Conservation (phyloP, 1,284 basidiomycete species). For the Pseudomicrostroma phylloplanum region DNA sequence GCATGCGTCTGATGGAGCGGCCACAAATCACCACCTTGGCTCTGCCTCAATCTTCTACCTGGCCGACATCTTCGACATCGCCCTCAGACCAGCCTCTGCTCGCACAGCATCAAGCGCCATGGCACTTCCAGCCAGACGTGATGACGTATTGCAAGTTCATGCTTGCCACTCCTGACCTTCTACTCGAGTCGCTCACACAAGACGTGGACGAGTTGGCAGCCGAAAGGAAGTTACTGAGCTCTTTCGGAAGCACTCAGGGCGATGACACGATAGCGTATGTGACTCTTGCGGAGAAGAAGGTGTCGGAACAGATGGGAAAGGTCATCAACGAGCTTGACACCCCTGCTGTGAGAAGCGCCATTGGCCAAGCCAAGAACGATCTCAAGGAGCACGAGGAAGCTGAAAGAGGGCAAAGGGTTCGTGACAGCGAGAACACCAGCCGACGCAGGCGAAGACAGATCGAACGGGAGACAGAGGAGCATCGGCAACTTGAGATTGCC, state of each 20-base stretch:
- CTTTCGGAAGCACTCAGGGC: slow-evolving; percentile 60
- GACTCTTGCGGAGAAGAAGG: slow-evolving; percentile 59
- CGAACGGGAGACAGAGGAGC: slow-evolving; percentile 25
- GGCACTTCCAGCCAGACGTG: slow-evolving; percentile 91
- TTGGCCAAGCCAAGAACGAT: slow-evolving; percentile 55
- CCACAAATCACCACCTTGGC: slow-evolving; percentile 94
- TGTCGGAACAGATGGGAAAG: slow-evolving; percentile 40
- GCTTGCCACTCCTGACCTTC: slow-evolving; percentile 76
- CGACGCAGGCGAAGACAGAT: slow-evolving; percentile 28
- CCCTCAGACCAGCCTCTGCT: slow-evolving; percentile 57
- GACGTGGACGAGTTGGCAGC: slow-evolving; percentile 68
- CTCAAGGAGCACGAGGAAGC: slow-evolving; percentile 55
- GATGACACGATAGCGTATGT: slow-evolving; percentile 70
- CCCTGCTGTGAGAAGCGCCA: slow-evolving; percentile 28
- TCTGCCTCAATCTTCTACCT: slow-evolving; percentile 79
- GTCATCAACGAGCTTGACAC: slow-evolving; percentile 36
- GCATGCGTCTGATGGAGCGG: slow-evolving; percentile 78
- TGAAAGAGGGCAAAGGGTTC: slow-evolving; percentile 17
- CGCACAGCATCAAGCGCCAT: slow-evolving; percentile 84
- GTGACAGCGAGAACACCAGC: slow-evolving; percentile 22
- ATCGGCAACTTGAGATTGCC: slow-evolving; percentile 11
- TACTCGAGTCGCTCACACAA: slow-evolving; percentile 65
- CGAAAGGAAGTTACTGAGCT: slow-evolving; percentile 56
- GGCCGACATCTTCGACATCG: slow-evolving; percentile 58
- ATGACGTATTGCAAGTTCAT: slow-evolving; percentile 86